phyloP scores from a whole-genome alignment of 805 yeast genomes.

The Candida glaebosa region DNA sequence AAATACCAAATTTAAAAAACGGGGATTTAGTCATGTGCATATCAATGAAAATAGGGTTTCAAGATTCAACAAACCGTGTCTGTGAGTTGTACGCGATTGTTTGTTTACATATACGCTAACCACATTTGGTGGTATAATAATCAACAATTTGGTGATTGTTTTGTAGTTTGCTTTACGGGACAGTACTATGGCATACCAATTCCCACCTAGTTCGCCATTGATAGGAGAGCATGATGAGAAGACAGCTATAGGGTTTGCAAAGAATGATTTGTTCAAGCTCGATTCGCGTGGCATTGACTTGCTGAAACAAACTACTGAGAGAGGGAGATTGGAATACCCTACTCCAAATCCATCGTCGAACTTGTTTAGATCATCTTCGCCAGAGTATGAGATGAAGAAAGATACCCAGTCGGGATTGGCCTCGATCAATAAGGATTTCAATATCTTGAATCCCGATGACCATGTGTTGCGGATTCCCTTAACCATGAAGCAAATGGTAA shows the following conservation, averaged over 20 bases:
- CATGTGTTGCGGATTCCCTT: conserved; percentile 37
- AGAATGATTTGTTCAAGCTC: conserved; percentile 2
- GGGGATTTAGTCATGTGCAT: too few relatives aligned
- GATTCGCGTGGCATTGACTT: conserved; percentile 1
- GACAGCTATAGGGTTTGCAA: not conserved
- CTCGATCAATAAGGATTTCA: conserved; percentile 30
- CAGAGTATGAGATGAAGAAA: conserved; percentile 12
- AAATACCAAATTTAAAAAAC: too few relatives aligned
- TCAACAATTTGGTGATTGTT: too few relatives aligned
- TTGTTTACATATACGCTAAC: not conserved
- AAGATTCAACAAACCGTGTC: too few relatives aligned
- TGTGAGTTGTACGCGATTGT: not conserved
- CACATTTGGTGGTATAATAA: too few relatives aligned
- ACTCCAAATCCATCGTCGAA: conserved; percentile 70
- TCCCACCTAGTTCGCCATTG: conserved; percentile 54
- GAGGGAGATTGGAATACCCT: conserved; percentile 37
- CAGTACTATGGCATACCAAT: conserved; percentile 11
- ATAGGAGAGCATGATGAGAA: conserved; percentile 22
- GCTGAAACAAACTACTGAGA: not conserved
- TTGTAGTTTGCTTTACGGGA: too few relatives aligned
- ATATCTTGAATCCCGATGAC: conserved; percentile 31
- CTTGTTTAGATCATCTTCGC: conserved; percentile 40
- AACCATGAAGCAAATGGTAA: conserved; percentile 34
- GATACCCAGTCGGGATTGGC: conserved; percentile 8
- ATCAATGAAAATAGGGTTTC: too few relatives aligned